Conservation (phyloP, 306 rosid species). For the barrel medic (Medicago truncatula) region DNA sequence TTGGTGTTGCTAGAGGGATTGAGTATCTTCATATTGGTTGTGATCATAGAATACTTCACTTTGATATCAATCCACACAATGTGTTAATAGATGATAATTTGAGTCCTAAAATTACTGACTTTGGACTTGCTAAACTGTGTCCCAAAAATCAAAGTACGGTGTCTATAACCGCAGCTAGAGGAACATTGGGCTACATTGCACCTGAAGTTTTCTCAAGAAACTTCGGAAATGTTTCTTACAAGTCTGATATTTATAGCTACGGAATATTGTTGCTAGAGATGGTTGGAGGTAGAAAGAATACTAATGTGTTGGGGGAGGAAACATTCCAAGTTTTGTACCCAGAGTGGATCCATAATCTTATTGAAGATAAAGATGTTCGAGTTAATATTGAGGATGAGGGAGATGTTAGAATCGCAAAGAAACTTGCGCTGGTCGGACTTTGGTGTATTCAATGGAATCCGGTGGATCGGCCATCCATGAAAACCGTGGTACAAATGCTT, state of each 20-base stretch:
- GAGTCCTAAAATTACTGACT: not conserved
- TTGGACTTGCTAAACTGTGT: not conserved
- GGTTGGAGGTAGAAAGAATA: not conserved
- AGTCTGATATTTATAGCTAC: not conserved
- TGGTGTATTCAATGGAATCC: constrained; percentile 46
- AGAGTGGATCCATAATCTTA: not conserved
- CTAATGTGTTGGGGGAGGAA: not conserved
- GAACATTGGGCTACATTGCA: not conserved
- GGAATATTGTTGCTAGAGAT: not conserved
- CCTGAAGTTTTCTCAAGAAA: not conserved
- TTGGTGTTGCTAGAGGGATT: not conserved
- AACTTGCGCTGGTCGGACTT: not conserved
- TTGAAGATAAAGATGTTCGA: not conserved
- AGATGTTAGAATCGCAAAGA: not conserved
- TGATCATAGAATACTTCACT: not conserved
- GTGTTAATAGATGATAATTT: not conserved
- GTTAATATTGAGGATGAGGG: not conserved
- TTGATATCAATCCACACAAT: not conserved
- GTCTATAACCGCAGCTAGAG: not conserved
- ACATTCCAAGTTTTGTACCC: not conserved
- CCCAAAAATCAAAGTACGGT: not conserved
- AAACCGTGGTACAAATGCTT: constrained; percentile 43
- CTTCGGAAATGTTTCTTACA: not conserved
- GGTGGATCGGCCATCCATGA: constrained; percentile 49
- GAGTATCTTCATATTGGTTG: not conserved